These are phyloP conservation scores for Penicillium sp. DNA, from an alignment of 2,329 filamentous ascomycete species.

Conservation along the genomic window DNA sequence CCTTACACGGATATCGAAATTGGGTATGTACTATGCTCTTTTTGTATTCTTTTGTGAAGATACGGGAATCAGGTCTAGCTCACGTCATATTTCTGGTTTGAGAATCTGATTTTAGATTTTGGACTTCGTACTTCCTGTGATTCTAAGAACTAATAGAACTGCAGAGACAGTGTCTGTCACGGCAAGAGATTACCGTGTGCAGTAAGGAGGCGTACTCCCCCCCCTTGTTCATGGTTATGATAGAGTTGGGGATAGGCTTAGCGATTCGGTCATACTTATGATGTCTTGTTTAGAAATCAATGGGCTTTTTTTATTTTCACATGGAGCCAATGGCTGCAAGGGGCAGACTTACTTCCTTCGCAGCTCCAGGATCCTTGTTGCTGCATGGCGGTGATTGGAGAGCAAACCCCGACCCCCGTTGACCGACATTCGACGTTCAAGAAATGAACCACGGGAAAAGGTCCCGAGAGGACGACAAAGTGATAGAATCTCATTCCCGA, in stretches of 20 bases:
- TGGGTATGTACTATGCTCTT: too few species aligned
- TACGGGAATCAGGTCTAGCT: too few species aligned
- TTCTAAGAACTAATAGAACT: not conserved
- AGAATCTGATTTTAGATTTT: too few species aligned
- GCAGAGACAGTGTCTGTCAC: constrained; percentile 5
- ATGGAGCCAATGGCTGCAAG: constrained; percentile 8
- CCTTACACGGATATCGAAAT: not conserved
- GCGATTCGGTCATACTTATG: not conserved
- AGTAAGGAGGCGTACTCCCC: constrained; percentile 17
- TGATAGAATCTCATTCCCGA: not conserved
- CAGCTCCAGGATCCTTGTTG: constrained; percentile 11
- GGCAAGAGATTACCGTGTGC: constrained; percentile 2
- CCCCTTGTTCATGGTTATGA: not conserved
- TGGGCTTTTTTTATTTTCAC: not conserved
- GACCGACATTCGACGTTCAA: constrained; percentile 20
- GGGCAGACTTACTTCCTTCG: constrained; percentile 1
- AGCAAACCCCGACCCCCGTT: constrained; percentile 8
- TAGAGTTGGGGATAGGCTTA: not conserved
- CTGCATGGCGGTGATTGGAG: constrained; percentile 10
- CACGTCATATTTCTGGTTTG: too few species aligned
- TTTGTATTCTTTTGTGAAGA: too few species aligned
- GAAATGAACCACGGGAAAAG: not conserved
- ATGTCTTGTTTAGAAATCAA: not conserved
- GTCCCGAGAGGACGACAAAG: not conserved
- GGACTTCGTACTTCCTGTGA: not conserved